Evolutionary conservation across 371 early-diverging fungal genomes (phyloP), one percentile per base, ranked within the genome.

Genomic region (Syncephalastrum contaminatum): DNA sequence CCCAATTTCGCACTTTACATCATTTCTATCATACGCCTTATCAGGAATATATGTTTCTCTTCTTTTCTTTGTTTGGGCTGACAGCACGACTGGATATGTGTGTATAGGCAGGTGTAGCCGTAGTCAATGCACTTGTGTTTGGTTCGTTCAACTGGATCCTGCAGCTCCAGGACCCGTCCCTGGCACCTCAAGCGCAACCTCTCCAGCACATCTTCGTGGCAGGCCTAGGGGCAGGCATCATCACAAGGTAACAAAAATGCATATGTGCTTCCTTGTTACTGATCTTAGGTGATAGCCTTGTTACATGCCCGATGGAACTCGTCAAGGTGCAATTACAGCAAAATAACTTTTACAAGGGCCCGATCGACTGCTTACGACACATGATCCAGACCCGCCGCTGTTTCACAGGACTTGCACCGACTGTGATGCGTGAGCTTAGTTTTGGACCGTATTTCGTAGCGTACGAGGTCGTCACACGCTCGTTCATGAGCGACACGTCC

Each of bases 381-480:
- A 70, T 86, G 60, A 13, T 67, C 54, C 14, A 80, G 83, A 30
- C 88, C 4, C 66, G 83, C 15, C 84, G 80, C n/a, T 85, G 83
- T 49, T 90, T 80, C 53, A 71, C 80, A 36, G 92, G 90, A 10
- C 56, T 89, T 51, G 63, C 66, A 20, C 71, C 87, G 3, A 90
- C 91, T 1, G 65, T 82, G 10, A 46, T 88, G 30, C 66, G 91
- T 16, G 91, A 92, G 51, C 84, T 88, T 1, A 85, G 86, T 20
- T 92, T 88, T 67, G 91, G 91, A 4, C 87, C 87, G 12, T 90
- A 91, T 54, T 91, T 91, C 64, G 72, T 85, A 19, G 74, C 84
- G 5, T 90, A 88, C 61, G 92, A 88, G 63, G 63, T 77, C 13
- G 69, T 88, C 30, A 80, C 81, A 24, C 67, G 81, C 39, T 56